Evolutionary conservation across 257 asterid species (phyloP), one percentile per base, ranked within the genome.

Genomic region (Prunella vulgaris): DNA sequence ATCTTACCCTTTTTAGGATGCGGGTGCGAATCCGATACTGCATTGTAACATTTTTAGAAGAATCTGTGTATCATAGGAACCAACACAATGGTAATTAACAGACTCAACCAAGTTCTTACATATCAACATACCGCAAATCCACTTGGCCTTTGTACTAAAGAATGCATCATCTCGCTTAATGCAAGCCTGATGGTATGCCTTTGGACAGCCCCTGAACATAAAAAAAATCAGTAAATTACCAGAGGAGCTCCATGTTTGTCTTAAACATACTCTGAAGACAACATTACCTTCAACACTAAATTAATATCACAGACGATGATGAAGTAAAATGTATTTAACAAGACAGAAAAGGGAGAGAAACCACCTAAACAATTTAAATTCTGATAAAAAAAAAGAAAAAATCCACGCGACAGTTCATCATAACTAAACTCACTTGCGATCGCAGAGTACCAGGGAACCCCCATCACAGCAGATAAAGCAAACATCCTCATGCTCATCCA

Each of bases 381-480:
- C 30, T 12, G 58, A 30, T 20, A 40, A 10, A 40, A 40, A 38
- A 9, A 1, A 10, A 38, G 10, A 76, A n/a, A n/a, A n/a, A n/a
- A 44, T 38, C 10, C 14, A 56, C 37, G 63, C 5, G 42, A 69
- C 24, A 32, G 5, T 64, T 10, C 32, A 65, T 22, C 60, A 14
- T 3, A 59, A 60, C 6, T 49, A 62, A 75, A 83, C 96, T 86
- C 81, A 92, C 98, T 86, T 92, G 80, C 95, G 91, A 84, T 93
- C 99, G 66, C 99, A 93, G 37, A 93, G 89, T 13, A 93, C 96
- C 10, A 93, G 85, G 5, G 92, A 82, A 53, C 99, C 99, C 7
- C 97, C 99, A 70, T 93, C 99, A 15, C 90, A 93, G 86, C 99
- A 93, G 28, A 93, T 90, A 68, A 93, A 93, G 86, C 99, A 93